Evolutionary conservation across 140 eudicot species (phyloP).

Genomic region (Stevia rebaudiana): DNA sequence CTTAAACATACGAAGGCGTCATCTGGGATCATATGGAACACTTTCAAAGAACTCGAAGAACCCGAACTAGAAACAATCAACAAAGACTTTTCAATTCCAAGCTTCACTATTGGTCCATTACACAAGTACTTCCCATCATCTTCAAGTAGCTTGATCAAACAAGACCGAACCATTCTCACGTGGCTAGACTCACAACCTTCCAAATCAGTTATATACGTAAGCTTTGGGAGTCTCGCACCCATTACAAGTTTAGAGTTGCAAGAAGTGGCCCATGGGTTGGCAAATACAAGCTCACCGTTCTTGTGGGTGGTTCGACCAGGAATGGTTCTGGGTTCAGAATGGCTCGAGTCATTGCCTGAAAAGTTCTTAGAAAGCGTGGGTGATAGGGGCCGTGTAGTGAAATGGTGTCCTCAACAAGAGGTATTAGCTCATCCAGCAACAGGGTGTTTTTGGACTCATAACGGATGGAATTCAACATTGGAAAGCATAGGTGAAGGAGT

Average conservation of each 20-base stretch:
- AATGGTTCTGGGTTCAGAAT: constrained; percentile 33
- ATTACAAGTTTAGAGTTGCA: constrained; percentile 10
- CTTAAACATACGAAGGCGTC: constrained; percentile 38
- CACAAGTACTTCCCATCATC: constrained; percentile 44
- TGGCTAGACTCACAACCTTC: constrained; percentile 51
- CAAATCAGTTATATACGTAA: constrained; percentile 45
- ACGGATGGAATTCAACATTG: constrained; percentile 72
- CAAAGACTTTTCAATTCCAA: constrained; percentile 27
- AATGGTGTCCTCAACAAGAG: constrained; percentile 59
- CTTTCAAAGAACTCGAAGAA: constrained; percentile 51
- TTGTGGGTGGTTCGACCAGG: constrained; percentile 71
- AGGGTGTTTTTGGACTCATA: constrained; percentile 60
- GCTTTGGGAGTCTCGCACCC: constrained; percentile 53
- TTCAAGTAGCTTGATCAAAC: constrained; percentile 32
- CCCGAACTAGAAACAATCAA: constrained; percentile 17
- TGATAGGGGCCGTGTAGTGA: constrained; percentile 48
- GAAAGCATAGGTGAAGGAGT: constrained; percentile 69
- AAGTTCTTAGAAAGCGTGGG: constrained; percentile 37
- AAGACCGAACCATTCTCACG: constrained; percentile 31
- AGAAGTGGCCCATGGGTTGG: constrained; percentile 55
- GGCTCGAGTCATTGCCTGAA: constrained; percentile 36
- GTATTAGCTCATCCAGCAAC: constrained; percentile 49
- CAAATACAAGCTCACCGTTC: constrained; percentile 37
- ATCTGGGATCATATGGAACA: constrained; percentile 45
- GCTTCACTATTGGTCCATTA: constrained; percentile 58